Evolutionary conservation across 371 early-diverging fungal genomes (phyloP), one percentile per base, ranked within the genome.

Genomic region (Blakeslea trispora): DNA sequence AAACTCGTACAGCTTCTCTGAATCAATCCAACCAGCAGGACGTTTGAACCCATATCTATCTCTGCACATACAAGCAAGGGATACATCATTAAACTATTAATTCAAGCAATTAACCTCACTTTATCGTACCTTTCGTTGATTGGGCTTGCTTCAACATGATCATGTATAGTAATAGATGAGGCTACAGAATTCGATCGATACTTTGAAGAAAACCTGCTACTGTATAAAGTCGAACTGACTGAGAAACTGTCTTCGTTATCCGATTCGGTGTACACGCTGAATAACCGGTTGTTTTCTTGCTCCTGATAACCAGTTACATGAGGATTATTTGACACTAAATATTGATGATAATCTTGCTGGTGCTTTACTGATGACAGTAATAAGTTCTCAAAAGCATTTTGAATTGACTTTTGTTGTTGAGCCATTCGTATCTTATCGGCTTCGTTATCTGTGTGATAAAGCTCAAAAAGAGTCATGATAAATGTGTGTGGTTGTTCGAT

Each of bases 41-140:
- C 75, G 77, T 57, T 72, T 80, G 63, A 88, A 88, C 14, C 89
- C 89, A 59, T 86, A 87, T 28, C 63, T 61, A 61, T 88, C 89
- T 32, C 86, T 78, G 31, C 13, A 35, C 1, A 28, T 32, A 13
- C 17, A 42, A 17, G 5, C 2, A 37, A 10, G 2, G 37, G 14
- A 37, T 37, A 28, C 3, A 28, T 7, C n/a, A n/a, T 28, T 28
- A 28, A 7, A 28, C 7, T 3, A 28, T 34, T 42, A 42, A 14
- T n/a, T n/a, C 11, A 6, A 22, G 11, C n/a, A 9, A 18, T n/a
- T 19, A 1, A 8, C n/a, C n/a, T 17, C 1, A 14, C 39, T 47
- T 46, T 40, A 13, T 6, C 3, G 15, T 13, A 14, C 35, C 37
- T 35, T 23, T 22, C 23, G 9, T 15, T 40, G 3, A n/a, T 17